Conservation (phyloP, 2,329 filamentous ascomycete genomes). For the Dichotomopilus funicola region DNA sequence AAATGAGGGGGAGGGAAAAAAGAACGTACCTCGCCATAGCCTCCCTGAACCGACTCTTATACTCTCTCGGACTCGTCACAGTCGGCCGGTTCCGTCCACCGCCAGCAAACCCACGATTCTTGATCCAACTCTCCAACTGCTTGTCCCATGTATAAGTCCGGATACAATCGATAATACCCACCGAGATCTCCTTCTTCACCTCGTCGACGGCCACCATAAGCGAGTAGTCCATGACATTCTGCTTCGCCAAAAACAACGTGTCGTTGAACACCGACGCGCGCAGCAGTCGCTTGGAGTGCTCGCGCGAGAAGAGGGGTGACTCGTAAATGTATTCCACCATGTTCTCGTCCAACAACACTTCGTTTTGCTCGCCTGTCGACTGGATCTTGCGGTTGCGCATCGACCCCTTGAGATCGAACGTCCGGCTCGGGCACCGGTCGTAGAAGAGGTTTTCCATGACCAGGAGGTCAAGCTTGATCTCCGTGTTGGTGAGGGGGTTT, state of each 20-base stretch:
- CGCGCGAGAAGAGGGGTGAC: constrained; percentile 86
- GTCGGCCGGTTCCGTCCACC: constrained; percentile 79
- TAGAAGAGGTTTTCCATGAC: constrained; percentile 99
- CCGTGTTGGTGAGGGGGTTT: constrained; percentile 82
- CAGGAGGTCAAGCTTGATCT: constrained; percentile 89
- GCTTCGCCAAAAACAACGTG: constrained; percentile 85
- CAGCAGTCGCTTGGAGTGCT: constrained; percentile 92
- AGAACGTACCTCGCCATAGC: constrained; percentile 78
- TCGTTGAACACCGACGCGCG: constrained; percentile 95
- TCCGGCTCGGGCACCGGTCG: constrained; percentile 79
- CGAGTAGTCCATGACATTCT: constrained; percentile 99
- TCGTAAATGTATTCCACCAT: constrained; percentile 99
- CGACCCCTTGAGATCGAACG: constrained; percentile 93
- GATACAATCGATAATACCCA: constrained; percentile 98
- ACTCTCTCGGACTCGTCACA: constrained; percentile 95
- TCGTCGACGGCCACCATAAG: constrained; percentile 98
- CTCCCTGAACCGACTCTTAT: constrained; percentile 90
- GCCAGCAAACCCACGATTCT: constrained; percentile 79
- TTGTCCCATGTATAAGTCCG: constrained; percentile 99
- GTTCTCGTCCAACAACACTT: constrained; percentile 95
- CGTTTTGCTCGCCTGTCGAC: constrained; percentile 89
- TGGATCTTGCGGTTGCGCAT: constrained; percentile 99
- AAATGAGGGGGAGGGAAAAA: not conserved
- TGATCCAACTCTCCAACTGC: constrained; percentile 99
- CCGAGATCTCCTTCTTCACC: constrained; percentile 78